These are phyloP conservation scores for Helenozyma rhizophorensis DNA, from an alignment of 805 yeast genomes.

Conservation along the genomic window DNA sequence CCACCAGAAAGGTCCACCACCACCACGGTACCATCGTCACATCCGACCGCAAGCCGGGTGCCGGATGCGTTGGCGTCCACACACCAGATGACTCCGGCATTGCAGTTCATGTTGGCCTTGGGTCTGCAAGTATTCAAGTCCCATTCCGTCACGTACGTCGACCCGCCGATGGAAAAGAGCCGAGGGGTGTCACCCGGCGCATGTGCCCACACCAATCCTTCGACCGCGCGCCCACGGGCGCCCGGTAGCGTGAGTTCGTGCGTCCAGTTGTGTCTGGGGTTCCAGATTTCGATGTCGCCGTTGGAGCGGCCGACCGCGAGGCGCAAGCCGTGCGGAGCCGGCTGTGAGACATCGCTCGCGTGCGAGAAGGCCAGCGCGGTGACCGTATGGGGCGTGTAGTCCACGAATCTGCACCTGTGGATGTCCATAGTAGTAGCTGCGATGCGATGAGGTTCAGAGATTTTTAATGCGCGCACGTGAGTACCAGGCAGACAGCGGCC, in stretches of 20 bases:
- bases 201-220: conserved; percentile 79
- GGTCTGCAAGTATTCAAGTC: conserved; percentile 72
- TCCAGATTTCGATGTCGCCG: conserved; percentile 96
- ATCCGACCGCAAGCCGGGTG: conserved; percentile 75
- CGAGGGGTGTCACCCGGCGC: conserved; percentile 50
- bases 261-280: conserved; percentile 76
- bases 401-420: conserved; percentile 90
- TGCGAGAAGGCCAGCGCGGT: conserved; percentile 80
- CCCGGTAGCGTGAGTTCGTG: conserved; percentile 73
- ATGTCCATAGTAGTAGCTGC: conserved; percentile 49
- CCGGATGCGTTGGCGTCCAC: conserved; percentile 61
- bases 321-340: conserved; percentile 54
- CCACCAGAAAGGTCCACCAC: conserved; percentile 84
- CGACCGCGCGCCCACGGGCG: conserved; percentile 78
- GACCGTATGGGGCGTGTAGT: conserved; percentile 77
- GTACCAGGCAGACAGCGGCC: too few relatives aligned
- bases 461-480: too few relatives aligned
- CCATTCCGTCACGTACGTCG: conserved; percentile 91
- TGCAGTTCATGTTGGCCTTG: conserved; percentile 73
- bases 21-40: conserved; percentile 92
- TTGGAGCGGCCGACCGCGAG: conserved; percentile 90
- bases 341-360: conserved; percentile 14
- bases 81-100: conserved; percentile 93
- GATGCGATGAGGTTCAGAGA: too few relatives aligned
- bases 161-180: conserved; percentile 90